Evolutionary conservation across 495 filamentous ascomycete genomes (phyloP).

Genomic region (Aspergillus campestris): DNA sequence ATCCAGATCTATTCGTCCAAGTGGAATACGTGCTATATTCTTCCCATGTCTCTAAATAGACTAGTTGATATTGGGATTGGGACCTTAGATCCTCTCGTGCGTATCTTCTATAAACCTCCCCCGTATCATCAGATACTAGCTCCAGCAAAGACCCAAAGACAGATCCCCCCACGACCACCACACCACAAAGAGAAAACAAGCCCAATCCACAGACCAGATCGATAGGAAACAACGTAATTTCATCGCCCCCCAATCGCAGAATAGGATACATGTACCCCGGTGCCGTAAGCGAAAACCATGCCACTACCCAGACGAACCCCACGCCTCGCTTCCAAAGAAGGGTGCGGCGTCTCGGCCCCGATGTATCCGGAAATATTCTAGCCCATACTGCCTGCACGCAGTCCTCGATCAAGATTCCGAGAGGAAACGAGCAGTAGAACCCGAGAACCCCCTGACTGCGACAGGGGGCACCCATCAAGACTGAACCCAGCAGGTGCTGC

Average conservation of each 20-base stretch:
- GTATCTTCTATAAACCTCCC: no score
- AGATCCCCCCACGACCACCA: no score
- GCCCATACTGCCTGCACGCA: conserved; percentile 7
- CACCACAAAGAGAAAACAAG: no score
- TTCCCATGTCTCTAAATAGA: no score
- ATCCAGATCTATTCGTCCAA: no score
- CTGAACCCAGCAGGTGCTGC: conserved; percentile 15
- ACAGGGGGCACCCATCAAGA: conserved; percentile 8
- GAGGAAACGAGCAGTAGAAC: conserved; percentile 18
- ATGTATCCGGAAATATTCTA: neutral
- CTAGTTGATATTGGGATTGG: no score
- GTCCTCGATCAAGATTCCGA: conserved; percentile 21
- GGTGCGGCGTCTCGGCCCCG: neutral
- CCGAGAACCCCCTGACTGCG: conserved; percentile 6
- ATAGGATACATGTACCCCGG: conserved; percentile 3
- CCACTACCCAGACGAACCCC: conserved; percentile 11
- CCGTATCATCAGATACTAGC: no score
- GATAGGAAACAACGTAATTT: no score
- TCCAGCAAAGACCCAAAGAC: no score
- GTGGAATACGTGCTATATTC: no score
- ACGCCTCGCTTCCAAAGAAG: conserved; percentile 1
- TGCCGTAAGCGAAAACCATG: conserved; percentile 1
- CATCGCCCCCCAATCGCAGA: neutral
- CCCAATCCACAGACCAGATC: no score
- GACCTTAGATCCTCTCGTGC: no score